Evolutionary conservation across 148 eudicot species (phyloP).

Genomic region (Camellia granthamiana): DNA sequence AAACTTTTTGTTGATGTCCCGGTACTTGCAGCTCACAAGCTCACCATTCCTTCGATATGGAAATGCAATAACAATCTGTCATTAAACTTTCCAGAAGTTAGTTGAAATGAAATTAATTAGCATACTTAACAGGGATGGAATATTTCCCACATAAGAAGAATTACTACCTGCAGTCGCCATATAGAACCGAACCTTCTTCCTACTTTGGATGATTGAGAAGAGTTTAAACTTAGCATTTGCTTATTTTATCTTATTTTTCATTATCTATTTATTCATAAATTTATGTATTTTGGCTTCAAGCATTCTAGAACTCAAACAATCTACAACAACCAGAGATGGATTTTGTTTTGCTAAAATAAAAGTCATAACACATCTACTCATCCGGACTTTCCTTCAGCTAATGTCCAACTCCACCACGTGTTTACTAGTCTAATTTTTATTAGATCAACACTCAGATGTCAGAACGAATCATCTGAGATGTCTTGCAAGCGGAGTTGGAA

Average conservation of each 20-base stretch:
- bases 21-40: slow-evolving; percentile 85
- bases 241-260: not conserved
- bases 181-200: not conserved
- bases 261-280: not conserved
- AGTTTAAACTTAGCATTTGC: not conserved
- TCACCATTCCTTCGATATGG: slow-evolving; percentile 62
- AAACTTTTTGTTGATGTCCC: slow-evolving; percentile 62
- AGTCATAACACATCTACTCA: too few relatives aligned
- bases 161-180: not conserved
- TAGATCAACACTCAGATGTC: too few relatives aligned
- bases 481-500: too few relatives aligned
- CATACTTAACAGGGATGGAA: not conserved
- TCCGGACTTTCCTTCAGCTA: too few relatives aligned
- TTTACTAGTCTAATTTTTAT: too few relatives aligned
- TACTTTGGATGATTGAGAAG: not conserved
- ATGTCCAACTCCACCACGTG: too few relatives aligned
- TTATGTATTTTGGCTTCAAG: too few relatives aligned
- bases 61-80: slow-evolving; percentile 82
- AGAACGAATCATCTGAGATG: too few relatives aligned
- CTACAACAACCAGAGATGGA: too few relatives aligned
- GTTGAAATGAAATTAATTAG: not conserved
- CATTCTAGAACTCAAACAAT: too few relatives aligned
- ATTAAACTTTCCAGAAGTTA: slow-evolving; percentile 22
- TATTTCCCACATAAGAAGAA: not conserved
- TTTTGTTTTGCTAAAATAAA: too few relatives aligned